These are phyloP conservation scores for Aspergillus candidus DNA, from an alignment of 2,329 filamentous ascomycete genomes.

Conservation along the genomic window DNA sequence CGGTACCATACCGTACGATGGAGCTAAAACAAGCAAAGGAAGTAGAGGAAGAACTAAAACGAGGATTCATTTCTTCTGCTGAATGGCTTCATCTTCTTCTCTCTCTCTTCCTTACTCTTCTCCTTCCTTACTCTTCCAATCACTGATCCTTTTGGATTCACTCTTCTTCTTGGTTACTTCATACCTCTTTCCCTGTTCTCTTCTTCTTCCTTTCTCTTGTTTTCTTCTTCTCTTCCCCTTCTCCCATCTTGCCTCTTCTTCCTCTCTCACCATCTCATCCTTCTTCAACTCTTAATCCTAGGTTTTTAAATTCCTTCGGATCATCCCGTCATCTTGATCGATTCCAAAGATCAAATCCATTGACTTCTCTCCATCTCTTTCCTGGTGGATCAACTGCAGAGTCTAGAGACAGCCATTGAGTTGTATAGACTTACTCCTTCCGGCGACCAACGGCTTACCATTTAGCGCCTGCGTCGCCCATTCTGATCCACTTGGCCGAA, in stretches of 20 bases:
- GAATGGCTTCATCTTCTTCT: slow-evolving; percentile 3
- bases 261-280: background rate
- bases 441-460: slow-evolving; percentile 6
- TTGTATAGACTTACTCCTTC: slow-evolving; percentile 9
- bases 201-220: background rate
- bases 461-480: slow-evolving; percentile 4
- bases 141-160: background rate
- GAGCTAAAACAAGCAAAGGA: too few relatives aligned
- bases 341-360: too few relatives aligned
- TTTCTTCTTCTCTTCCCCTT: slow-evolving; percentile 6
- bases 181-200: background rate
- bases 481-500: slow-evolving; percentile 14
- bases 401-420: too few relatives aligned
- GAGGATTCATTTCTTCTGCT: background rate
- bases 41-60: slow-evolving; percentile 1
- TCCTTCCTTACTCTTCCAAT: background rate
- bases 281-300: background rate
- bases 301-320: background rate
- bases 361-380: background rate
- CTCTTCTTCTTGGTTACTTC: background rate
- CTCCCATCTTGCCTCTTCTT: slow-evolving; percentile 1
- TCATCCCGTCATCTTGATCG: background rate
- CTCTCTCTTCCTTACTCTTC: slow-evolving; percentile 1
- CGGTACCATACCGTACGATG: too few relatives aligned
- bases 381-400: too few relatives aligned